These are phyloP conservation scores for Amphichorda felina DNA, from an alignment of 2,329 filamentous ascomycete genomes.

Conservation along the genomic window DNA sequence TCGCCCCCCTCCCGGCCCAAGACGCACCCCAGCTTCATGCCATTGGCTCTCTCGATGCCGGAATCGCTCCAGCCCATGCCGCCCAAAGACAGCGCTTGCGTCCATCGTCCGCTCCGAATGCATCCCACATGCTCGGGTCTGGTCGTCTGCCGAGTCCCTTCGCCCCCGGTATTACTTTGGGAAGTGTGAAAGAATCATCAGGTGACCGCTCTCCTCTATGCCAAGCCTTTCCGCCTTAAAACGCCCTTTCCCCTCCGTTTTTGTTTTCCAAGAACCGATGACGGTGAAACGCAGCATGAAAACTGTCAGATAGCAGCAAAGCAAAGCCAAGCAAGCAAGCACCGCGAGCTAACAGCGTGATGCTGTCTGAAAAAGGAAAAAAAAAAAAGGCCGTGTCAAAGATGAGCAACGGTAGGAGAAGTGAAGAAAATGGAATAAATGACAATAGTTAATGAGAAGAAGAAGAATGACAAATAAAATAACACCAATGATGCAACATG, in stretches of 20 bases:
- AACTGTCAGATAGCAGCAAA: no score
- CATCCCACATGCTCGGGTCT: no score
- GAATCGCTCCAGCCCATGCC: no score
- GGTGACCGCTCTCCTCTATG: slow-evolving; percentile 8
- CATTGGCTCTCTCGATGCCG: no score
- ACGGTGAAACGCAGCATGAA: neutral
- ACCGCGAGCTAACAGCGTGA: no score
- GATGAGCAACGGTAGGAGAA: neutral
- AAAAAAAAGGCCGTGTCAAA: no score
- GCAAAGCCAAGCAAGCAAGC: no score
- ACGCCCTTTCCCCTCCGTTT: neutral
- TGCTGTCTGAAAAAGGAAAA: neutral
- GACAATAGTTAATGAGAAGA: neutral
- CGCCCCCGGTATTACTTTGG: neutral
- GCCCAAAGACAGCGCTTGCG: no score
- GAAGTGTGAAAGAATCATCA: slow-evolving; percentile 1
- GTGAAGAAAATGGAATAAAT: neutral
- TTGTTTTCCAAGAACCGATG: neutral
- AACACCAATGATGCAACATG: slow-evolving; percentile 3
- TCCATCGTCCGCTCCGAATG: neutral
- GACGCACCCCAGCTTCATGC: no score
- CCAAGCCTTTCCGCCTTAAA: slow-evolving; percentile 4
- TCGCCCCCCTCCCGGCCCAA: no score
- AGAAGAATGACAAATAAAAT: neutral
- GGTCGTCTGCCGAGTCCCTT: neutral